These are phyloP conservation scores for Dactylella cylindrospora DNA, from an alignment of 2,329 filamentous ascomycete genomes.

Conservation along the genomic window DNA sequence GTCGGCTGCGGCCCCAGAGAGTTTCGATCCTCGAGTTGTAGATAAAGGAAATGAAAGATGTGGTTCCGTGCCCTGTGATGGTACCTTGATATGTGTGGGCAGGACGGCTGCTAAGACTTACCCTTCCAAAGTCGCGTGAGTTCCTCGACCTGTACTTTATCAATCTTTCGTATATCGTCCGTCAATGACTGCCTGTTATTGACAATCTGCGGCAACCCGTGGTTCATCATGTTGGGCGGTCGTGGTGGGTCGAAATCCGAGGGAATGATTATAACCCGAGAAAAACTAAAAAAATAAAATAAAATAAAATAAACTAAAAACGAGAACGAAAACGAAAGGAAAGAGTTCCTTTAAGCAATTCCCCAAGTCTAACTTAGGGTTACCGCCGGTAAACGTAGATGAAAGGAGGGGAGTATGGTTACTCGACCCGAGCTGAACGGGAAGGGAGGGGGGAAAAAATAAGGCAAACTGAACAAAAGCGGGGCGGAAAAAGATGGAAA, in stretches of 20 bases:
- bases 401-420: constrained; percentile 7
- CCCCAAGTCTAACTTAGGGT: neutral
- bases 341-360: constrained; percentile 1
- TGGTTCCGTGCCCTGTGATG: constrained; percentile 42
- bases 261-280: neutral
- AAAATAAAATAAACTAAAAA: neutral
- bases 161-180: constrained; percentile 52
- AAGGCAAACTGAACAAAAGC: constrained; percentile 16
- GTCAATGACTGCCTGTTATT: constrained; percentile 52
- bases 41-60: constrained; percentile 43
- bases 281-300: constrained; percentile 19
- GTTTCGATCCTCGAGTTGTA: constrained; percentile 21
- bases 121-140: constrained; percentile 58
- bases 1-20: constrained; percentile 11
- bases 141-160: constrained; percentile 53
- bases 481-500: constrained; percentile 12
- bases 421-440: neutral
- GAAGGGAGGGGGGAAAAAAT: constrained; percentile 19
- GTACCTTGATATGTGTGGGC: constrained; percentile 33
- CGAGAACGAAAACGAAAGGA: neutral
- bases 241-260: constrained; percentile 3
- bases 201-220: constrained; percentile 50
- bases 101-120: constrained; percentile 49
- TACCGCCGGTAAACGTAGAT: too few relatives aligned
- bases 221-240: constrained; percentile 38